phyloP scores from a whole-genome alignment of 305 asterid species.

The Petunia hybrid region DNA sequence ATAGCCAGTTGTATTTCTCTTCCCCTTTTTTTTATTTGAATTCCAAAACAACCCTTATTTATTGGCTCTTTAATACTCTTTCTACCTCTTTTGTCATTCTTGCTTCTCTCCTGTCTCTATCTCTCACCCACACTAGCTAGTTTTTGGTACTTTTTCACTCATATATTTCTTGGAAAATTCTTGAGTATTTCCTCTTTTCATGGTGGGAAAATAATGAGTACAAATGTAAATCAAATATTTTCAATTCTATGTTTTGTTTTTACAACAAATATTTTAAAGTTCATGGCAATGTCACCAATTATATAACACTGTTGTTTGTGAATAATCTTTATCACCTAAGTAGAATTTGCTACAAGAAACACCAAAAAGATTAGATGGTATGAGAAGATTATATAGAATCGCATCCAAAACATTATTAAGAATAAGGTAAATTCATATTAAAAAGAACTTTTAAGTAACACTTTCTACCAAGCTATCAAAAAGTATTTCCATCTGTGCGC shows the following conservation, averaged over 20 bases:
- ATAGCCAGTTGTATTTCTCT: constrained; percentile 47
- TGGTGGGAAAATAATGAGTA: neutral
- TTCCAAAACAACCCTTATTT: constrained; percentile 50
- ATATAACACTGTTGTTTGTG: too few species aligned
- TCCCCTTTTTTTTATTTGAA: constrained; percentile 22
- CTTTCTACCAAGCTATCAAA: too few species aligned
- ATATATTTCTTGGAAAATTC: neutral
- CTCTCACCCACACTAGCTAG: neutral
- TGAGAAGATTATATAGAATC: too few species aligned
- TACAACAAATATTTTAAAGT: neutral
- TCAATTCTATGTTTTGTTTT: neutral
- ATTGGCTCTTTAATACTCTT: constrained; percentile 38
- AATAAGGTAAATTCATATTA: too few species aligned
- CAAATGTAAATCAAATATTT: neutral
- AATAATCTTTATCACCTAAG: too few species aligned
- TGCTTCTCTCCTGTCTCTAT: neutral
- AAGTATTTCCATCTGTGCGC: too few species aligned
- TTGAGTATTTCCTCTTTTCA: neutral
- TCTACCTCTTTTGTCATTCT: constrained; percentile 4
- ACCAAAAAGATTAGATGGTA: too few species aligned
- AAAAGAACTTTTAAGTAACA: too few species aligned
- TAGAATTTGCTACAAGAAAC: too few species aligned
- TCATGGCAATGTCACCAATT: too few species aligned
- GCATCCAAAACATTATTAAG: too few species aligned
- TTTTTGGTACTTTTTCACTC: neutral